Evolutionary conservation across 2,329 filamentous ascomycete species (phyloP).

Genomic region (Nakataea oryzae): DNA sequence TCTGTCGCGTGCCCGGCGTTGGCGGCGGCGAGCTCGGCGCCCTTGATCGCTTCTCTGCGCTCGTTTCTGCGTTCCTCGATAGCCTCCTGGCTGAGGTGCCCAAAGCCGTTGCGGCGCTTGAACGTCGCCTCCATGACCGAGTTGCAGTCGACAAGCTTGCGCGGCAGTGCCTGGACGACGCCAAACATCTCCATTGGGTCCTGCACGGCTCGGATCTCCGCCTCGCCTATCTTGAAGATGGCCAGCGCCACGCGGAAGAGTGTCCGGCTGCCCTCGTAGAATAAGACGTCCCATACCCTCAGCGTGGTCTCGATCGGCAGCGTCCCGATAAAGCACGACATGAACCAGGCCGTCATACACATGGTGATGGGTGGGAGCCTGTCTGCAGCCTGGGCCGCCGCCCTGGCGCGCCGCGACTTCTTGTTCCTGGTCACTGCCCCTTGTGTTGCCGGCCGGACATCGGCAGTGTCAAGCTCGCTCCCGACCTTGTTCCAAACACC

Average conservation of each 20-base stretch:
- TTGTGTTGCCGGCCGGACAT: conserved; percentile 8
- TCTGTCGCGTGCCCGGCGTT: conserved; percentile 18
- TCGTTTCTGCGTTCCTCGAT: conserved; percentile 69
- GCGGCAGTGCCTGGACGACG: conserved; percentile 78
- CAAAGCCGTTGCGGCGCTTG: conserved; percentile 68
- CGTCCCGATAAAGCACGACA: conserved; percentile 92
- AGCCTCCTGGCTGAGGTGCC: conserved; percentile 68
- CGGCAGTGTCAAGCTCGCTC: conserved; percentile 31
- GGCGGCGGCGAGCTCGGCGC: conserved; percentile 21
- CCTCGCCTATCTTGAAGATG: conserved; percentile 82
- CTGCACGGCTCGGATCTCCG: conserved; percentile 64
- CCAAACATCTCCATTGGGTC: conserved; percentile 96
- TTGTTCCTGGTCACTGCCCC: conserved; percentile 6
- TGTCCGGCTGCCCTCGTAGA: conserved; percentile 90
- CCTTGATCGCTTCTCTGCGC: conserved; percentile 42
- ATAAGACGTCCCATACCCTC: conserved; percentile 90
- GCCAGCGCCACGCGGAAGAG: conserved; percentile 85
- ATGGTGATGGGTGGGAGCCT: conserved; percentile 82
- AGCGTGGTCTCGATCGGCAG: conserved; percentile 85
- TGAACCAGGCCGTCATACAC: conserved; percentile 94
- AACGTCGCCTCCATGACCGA: conserved; percentile 74
- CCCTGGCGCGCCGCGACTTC: conserved; percentile 26
- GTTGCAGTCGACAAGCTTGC: conserved; percentile 74
- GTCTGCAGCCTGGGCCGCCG: conserved; percentile 22
- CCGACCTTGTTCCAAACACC: conserved; percentile 82